Percentiles rank a stretch among this genome's conserved stretches.
Evolutionary conservation across 805 yeast species (phyloP).

Genomic region (Saccharomycopsis guyanensis): DNA sequence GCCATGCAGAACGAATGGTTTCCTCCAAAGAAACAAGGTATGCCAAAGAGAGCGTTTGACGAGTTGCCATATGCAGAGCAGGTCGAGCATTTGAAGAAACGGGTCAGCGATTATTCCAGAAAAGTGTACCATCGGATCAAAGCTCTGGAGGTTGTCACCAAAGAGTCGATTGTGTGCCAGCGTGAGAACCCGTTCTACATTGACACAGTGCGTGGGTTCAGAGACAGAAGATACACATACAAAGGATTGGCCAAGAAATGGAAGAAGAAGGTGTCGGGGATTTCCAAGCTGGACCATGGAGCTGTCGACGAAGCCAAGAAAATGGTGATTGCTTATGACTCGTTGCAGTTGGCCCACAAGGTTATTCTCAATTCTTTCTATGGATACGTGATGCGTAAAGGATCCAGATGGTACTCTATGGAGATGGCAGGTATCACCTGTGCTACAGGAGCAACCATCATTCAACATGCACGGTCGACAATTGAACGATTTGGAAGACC

Average conservation of each 20-base stretch:
- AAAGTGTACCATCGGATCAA: slow-evolving; percentile 79
- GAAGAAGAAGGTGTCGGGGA: slow-evolving; percentile 69
- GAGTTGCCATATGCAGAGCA: slow-evolving; percentile 75
- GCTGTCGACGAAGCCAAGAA: slow-evolving; percentile 85
- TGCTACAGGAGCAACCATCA: slow-evolving; percentile 94
- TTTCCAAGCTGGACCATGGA: slow-evolving; percentile 44
- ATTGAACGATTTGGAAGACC: slow-evolving; percentile 95
- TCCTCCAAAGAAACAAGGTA: slow-evolving; percentile 31
- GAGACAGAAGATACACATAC: slow-evolving; percentile 94
- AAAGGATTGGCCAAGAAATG: slow-evolving; percentile 90
- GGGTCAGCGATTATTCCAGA: slow-evolving; percentile 75
- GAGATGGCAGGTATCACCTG: slow-evolving; percentile 99
- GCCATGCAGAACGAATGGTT: slow-evolving; percentile 74
- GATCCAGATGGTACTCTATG: slow-evolving; percentile 98
- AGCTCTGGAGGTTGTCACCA: slow-evolving; percentile 72
- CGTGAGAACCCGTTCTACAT: slow-evolving; percentile 96
- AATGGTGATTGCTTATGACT: slow-evolving; percentile 89
- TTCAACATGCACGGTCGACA: slow-evolving; percentile 90
- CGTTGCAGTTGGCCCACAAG: slow-evolving; percentile 93
- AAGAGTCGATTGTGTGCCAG: slow-evolving; percentile 94
- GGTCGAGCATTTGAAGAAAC: slow-evolving; percentile 62
- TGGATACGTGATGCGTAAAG: slow-evolving; percentile 98
- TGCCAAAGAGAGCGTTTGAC: slow-evolving; percentile 54
- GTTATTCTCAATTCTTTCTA: slow-evolving; percentile 94
- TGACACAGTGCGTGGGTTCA: slow-evolving; percentile 84